phyloP scores from a whole-genome alignment of 2,329 filamentous ascomycete species.

The Diaporthe ilicicola region DNA sequence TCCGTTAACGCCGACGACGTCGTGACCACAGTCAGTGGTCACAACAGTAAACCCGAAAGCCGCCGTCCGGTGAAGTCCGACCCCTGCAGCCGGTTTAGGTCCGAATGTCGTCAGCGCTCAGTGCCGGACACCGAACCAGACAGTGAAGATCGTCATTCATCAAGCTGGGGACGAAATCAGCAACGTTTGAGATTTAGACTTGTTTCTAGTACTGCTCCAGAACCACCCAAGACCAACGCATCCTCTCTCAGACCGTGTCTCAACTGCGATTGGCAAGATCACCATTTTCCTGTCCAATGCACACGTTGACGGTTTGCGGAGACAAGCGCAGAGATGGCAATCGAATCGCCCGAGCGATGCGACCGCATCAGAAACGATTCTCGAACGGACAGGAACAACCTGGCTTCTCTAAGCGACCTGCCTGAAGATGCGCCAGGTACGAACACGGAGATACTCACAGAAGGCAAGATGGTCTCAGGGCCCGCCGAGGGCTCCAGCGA shows the following conservation, averaged over 20 bases:
- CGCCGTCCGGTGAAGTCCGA: neutral
- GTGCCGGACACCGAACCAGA: neutral
- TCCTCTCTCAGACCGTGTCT: no score
- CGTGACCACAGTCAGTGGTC: neutral
- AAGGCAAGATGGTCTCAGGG: neutral
- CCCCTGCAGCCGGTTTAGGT: neutral
- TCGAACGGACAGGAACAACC: neutral
- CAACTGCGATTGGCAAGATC: neutral
- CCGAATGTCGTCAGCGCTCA: neutral
- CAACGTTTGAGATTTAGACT: neutral
- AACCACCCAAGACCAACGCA: no score
- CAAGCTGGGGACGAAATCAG: neutral
- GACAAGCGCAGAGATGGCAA: neutral
- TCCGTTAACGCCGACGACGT: neutral
- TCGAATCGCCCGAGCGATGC: neutral
- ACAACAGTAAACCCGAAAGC: neutral
- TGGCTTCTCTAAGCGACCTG: no score
- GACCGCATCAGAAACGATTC: neutral
- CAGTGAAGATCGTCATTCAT: neutral
- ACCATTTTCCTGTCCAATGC: neutral
- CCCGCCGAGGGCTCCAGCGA: neutral
- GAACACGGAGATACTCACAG: neutral
- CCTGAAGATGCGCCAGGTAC: neutral
- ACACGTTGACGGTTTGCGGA: neutral
- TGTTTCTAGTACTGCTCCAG: no score